Conservation (phyloP, 495 filamentous ascomycete species). For the Eremomyces bilateralis region DNA sequence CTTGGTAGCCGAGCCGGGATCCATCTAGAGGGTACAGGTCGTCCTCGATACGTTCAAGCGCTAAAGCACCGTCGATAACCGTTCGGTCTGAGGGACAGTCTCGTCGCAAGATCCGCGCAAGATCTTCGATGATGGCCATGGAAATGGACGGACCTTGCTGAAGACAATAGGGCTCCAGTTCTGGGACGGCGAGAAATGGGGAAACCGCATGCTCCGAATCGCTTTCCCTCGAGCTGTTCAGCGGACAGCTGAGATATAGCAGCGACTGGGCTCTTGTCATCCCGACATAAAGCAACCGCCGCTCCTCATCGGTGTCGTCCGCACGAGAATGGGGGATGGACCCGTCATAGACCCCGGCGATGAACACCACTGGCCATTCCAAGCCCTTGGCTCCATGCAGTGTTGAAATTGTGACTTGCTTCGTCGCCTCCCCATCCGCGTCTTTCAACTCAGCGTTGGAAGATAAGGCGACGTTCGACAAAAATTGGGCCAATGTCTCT, state of each 20-base stretch:
- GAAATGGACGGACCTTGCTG: too few species aligned
- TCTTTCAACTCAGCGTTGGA: slow-evolving; percentile 35
- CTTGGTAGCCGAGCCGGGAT: too few species aligned
- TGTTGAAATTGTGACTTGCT: slow-evolving; percentile 76
- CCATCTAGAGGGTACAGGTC: too few species aligned
- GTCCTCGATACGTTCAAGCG: too few species aligned
- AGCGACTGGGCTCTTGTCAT: slow-evolving; percentile 90
- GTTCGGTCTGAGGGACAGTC: too few species aligned
- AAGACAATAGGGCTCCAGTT: too few species aligned
- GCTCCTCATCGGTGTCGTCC: slow-evolving; percentile 78
- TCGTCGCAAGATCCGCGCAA: too few species aligned
- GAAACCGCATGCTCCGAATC: too few species aligned
- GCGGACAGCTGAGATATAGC: slow-evolving; percentile 75
- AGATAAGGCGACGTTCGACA: slow-evolving; percentile 75
- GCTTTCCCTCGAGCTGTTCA: slow-evolving; percentile 38
- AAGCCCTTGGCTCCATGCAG: slow-evolving; percentile 95
- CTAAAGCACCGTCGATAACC: too few species aligned
- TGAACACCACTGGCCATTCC: slow-evolving; percentile 94
- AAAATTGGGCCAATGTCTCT: slow-evolving; percentile 53
- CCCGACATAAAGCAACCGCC: slow-evolving; percentile 81
- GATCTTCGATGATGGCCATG: too few species aligned
- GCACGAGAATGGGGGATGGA: slow-evolving; percentile 87
- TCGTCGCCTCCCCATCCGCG: slow-evolving; percentile 28
- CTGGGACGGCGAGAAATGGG: too few species aligned
- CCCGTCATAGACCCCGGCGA: slow-evolving; percentile 76